Conservation (phyloP, 495 filamentous ascomycete genomes). For the Cladorrhinum samala region DNA sequence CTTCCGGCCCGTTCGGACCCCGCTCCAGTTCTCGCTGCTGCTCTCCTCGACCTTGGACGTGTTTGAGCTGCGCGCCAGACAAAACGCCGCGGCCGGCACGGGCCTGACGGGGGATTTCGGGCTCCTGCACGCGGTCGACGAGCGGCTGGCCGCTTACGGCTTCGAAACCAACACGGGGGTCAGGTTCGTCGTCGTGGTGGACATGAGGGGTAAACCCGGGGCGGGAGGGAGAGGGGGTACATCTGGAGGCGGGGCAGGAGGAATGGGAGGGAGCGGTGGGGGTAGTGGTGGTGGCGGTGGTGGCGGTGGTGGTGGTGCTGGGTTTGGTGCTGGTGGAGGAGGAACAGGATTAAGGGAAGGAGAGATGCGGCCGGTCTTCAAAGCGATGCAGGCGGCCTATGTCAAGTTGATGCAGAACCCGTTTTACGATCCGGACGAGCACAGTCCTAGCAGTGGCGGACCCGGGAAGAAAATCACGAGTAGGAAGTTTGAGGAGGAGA, state of each 20-base stretch:
- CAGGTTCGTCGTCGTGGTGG: constrained; percentile 80
- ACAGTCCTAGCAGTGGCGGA: constrained; percentile 47
- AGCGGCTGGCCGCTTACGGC: constrained; percentile 84
- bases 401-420: constrained; percentile 86
- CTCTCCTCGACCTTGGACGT: constrained; percentile 88
- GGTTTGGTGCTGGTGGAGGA: constrained; percentile 12
- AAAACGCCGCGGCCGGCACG: constrained; percentile 54
- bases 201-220: constrained; percentile 85
- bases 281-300: constrained; percentile 25
- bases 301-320: constrained; percentile 18
- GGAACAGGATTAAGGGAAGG: constrained; percentile 63
- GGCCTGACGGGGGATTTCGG: constrained; percentile 72
- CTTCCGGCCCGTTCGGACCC: constrained; percentile 47
- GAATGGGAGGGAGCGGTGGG: too few relatives aligned
- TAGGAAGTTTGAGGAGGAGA: constrained; percentile 71
- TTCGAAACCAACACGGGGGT: constrained; percentile 97
- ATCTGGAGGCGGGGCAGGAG: too few relatives aligned
- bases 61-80: constrained; percentile 69
- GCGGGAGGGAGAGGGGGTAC: too few relatives aligned
- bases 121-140: constrained; percentile 85
- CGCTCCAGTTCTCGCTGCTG: constrained; percentile 84
- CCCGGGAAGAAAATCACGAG: constrained; percentile 70
- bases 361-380: constrained; percentile 81
- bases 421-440: constrained; percentile 87
- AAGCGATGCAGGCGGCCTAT: constrained; percentile 85